Evolutionary conservation across 2,329 filamentous ascomycete species (phyloP), one percentile per base, ranked within the genome.

Genomic region (Aspergillus intermedius): DNA sequence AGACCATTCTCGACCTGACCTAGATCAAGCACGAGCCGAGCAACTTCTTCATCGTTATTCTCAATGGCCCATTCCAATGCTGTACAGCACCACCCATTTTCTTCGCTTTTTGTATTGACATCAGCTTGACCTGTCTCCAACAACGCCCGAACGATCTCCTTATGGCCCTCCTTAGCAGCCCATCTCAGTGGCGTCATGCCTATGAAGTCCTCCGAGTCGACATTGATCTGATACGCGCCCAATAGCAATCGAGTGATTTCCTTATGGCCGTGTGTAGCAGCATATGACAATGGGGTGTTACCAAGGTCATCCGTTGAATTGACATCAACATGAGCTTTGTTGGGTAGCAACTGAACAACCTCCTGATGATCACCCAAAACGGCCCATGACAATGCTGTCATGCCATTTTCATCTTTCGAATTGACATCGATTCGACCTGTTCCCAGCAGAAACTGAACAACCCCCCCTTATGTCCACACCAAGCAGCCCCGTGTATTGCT

Each of bases 401-500:
- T 13, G 21, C n/a, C n/a, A 9, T 41, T 23, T 19, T 41, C 39
- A 23, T 41, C 39, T 17, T 41, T 15, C 13, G 39, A 41, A 12
- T 41, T 23, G 15, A 17, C 39, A n/a, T 41, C 9, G 7, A 41
- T 9, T 21, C 8, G 9, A 40, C 45, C 47, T 44, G 41, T 42
- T 2, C 12, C 39, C 39, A 41, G 21, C 10, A 65, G 50, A 21
- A 61, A 41, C n/a, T 57, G 52, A 21, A 56, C 52, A 13, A 59
- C 51, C 3, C 35, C 51, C 3, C 35, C 17, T 58, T 35, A 22
- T 58, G 49, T 2, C 60, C 61, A 41, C 54, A 54, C 3, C 51
- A 43, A 30, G 58, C 58, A 34, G 60, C 60, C 52, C 50, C 58
- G 53, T 53, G 56, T 28, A 63, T 41, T 5, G 59, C 52, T 19